Evolutionary conservation across 805 yeast species (phyloP), one percentile per base, ranked within the genome.

Genomic region (Teunomyces panamensis): DNA sequence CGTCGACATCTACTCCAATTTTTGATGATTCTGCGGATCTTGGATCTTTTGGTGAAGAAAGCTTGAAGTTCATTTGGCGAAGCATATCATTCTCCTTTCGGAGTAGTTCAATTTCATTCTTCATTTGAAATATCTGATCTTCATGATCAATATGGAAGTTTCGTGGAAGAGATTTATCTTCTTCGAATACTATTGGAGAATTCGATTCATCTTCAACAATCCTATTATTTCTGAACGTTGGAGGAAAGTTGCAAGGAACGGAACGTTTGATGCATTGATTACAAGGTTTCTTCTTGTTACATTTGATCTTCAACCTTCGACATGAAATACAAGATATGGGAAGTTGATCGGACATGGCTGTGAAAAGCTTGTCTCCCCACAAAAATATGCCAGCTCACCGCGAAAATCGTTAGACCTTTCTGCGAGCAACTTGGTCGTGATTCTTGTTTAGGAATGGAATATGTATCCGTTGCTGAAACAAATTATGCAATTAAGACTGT

Each of bases 221-320:
- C 17, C 43, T 46, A 16, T 74, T 74, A 32, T 77, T 75, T 46
- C 81, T 58, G 49, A 76, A 76, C 13, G 74, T 76, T 3, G 73
- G 60, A 1, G 81, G 81, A 52, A 73, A 76, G 39, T 67, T 69
- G 56, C 81, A 77, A 2, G 55, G 57, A n/a, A 71, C 59, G 6
- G 60, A 59, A 44, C 74, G 60, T 43, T 62, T 64, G 9, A 52
- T 55, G 54, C 80, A 75, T 43, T 71, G 74, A 49, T 69, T 67
- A 52, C 80, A 75, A 1, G 77, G 75, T 28, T 58, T 58, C 28
- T 57, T 48, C 49, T 65, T 65, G 48, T 68, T 64, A 52, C 71
- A 67, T 45, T 67, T 65, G 45, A 67, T 57, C 59, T 67, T 67
- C 52, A 60, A 66, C 45, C 69, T 57, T 30, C 73, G 59, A 49